phyloP scores from a whole-genome alignment of 2,329 filamentous ascomycete genomes.

The Phialophora verrucosa region DNA sequence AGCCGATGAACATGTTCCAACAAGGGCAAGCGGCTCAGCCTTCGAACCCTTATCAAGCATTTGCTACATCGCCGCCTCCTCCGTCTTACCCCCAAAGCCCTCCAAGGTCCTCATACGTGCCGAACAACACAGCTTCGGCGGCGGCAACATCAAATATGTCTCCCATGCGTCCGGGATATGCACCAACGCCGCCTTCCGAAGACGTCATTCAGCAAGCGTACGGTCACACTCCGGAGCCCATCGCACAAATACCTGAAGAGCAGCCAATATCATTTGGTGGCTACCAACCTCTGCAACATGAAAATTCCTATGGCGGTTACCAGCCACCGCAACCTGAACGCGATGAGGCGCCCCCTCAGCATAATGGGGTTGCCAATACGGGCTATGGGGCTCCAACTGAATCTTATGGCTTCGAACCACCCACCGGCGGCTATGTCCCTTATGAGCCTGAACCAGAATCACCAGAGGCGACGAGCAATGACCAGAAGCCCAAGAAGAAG shows the following conservation, averaged over 20 bases:
- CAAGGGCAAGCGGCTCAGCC: constrained; percentile 10
- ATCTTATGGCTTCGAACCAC: constrained; percentile 44
- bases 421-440: constrained; percentile 42
- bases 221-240: constrained; percentile 21
- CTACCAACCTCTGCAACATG: constrained; percentile 29
- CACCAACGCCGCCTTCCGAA: constrained; percentile 37
- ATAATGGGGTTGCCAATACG: constrained; percentile 33
- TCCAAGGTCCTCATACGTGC: constrained; percentile 35
- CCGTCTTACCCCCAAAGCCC: constrained; percentile 33
- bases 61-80: constrained; percentile 32
- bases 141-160: constrained; percentile 45
- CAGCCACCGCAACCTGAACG: constrained; percentile 26
- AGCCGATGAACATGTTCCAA: constrained; percentile 35
- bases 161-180: constrained; percentile 36
- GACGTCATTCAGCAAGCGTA: constrained; percentile 25
- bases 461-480: constrained; percentile 57
- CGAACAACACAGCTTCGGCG: constrained; percentile 45
- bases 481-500: constrained; percentile 72
- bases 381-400: constrained; percentile 48
- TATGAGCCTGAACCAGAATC: constrained; percentile 56
- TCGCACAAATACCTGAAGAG: constrained; percentile 13
- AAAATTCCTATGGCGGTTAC: constrained; percentile 23
- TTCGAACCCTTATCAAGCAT: constrained; percentile 43
- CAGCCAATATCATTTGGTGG: constrained; percentile 21
- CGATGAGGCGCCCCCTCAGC: constrained; percentile 22